Evolutionary conservation across 1,284 basidiomycete genomes (phyloP).

Genomic region (Lignosus rhinocerotis): DNA sequence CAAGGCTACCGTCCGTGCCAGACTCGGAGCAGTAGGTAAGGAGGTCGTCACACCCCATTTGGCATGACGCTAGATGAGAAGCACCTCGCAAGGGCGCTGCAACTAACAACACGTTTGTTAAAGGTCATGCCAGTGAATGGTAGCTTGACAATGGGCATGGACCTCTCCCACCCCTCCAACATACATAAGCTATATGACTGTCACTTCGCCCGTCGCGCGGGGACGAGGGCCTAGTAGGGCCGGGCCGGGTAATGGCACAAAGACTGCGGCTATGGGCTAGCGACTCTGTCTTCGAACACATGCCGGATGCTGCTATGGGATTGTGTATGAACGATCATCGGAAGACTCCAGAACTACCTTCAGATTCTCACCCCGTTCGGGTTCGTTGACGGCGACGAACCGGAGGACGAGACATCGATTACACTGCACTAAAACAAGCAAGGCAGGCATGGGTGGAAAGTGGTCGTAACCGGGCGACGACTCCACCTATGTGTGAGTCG

Average conservation of each 20-base stretch:
- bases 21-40: slow-evolving; percentile 4
- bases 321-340: background rate
- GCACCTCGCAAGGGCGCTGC: background rate
- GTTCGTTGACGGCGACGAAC: too few species aligned
- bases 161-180: too few species aligned
- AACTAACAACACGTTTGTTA: background rate
- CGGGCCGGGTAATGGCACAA: too few species aligned
- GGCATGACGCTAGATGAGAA: background rate
- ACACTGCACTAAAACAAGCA: background rate
- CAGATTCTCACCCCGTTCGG: too few species aligned
- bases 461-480: background rate
- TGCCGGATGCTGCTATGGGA: slow-evolving; percentile 4
- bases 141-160: too few species aligned
- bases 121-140: too few species aligned
- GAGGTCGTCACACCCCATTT: background rate
- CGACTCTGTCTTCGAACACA: background rate
- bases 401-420: too few species aligned
- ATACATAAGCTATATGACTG: too few species aligned
- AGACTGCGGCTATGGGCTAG: too few species aligned
- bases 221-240: too few species aligned
- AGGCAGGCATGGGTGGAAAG: background rate
- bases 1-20: background rate
- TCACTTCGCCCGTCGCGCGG: too few species aligned
- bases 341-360: background rate
- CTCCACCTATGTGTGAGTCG: background rate